These are phyloP conservation scores for Penicillium sp. DNA, from an alignment of 2,329 filamentous ascomycete genomes.

Conservation along the genomic window DNA sequence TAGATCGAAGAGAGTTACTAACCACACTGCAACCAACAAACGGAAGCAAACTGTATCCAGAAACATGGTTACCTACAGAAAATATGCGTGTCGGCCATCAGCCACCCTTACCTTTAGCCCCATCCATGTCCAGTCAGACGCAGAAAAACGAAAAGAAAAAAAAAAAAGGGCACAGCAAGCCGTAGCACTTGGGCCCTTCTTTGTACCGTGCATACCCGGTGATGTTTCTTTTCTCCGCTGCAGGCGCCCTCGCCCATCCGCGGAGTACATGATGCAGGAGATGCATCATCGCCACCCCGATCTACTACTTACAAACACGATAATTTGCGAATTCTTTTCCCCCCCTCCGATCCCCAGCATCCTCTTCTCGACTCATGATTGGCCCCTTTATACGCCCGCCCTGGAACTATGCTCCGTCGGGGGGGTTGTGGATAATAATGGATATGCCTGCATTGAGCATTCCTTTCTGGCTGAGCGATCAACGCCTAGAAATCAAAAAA, in stretches of 20 bases:
- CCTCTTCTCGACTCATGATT: slow-evolving; percentile 18
- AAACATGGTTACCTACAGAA: not conserved
- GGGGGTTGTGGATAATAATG: not conserved
- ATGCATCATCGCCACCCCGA: slow-evolving; percentile 34
- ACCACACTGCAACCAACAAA: not conserved
- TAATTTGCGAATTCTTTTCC: slow-evolving; percentile 13
- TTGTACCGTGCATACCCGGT: slow-evolving; percentile 32
- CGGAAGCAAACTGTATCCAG: not conserved
- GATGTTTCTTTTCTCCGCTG: slow-evolving; percentile 27
- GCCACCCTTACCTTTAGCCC: slow-evolving; percentile 5
- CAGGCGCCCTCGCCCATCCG: slow-evolving; percentile 26
- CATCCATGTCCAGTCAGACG: slow-evolving; percentile 1
- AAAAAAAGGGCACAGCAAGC: slow-evolving; percentile 3
- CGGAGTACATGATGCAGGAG: slow-evolving; percentile 37
- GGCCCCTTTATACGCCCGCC: slow-evolving; percentile 12
- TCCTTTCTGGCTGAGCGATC: slow-evolving; percentile 21
- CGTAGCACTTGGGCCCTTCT: slow-evolving; percentile 9
- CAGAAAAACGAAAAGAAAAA: slow-evolving; percentile 10
- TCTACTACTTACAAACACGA: slow-evolving; percentile 3
- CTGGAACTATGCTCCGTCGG: slow-evolving; percentile 25
- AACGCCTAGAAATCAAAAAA: slow-evolving; percentile 1
- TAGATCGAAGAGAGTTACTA: slow-evolving; percentile 18
- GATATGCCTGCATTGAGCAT: slow-evolving; percentile 18
- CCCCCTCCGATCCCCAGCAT: slow-evolving; percentile 28
- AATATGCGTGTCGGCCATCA: not conserved